Conservation (phyloP, 306 rosid species). For the Quercus engelmannii region DNA sequence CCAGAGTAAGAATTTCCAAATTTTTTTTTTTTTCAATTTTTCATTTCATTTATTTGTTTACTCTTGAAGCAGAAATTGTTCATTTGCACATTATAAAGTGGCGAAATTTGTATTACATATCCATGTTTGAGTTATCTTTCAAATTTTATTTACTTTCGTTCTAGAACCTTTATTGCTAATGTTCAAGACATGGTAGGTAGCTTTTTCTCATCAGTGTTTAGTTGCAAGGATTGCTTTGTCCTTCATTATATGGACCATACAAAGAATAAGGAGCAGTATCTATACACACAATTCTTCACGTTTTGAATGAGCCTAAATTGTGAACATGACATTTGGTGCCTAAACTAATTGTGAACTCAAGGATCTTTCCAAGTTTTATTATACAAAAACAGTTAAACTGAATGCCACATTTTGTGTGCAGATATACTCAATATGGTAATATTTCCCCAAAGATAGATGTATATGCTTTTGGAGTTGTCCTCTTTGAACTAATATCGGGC, state of each 20-base stretch:
- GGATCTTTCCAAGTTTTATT: no score
- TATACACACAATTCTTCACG: not conserved
- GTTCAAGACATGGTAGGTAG: not conserved
- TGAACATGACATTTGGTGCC: not conserved
- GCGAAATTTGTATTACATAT: not conserved
- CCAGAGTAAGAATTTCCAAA: slow-evolving; percentile 53
- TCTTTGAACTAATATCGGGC: slow-evolving; percentile 61
- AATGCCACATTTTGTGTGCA: slow-evolving; percentile 14
- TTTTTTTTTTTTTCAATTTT: not conserved
- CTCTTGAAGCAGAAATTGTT: not conserved
- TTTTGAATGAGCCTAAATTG: not conserved
- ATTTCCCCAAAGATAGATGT: slow-evolving; percentile 62
- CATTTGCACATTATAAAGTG: not conserved
- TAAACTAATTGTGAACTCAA: not conserved
- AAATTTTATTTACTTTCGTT: not conserved
- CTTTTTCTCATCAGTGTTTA: slow-evolving; percentile 8
- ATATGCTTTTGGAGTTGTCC: slow-evolving; percentile 76
- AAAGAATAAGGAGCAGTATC: not conserved
- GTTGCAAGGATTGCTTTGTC: not conserved
- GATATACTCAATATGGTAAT: slow-evolving; percentile 69
- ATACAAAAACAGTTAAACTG: not conserved
- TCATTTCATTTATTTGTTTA: not conserved
- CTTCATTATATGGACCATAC: not conserved
- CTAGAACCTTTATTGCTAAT: not conserved
- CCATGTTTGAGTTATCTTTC: not conserved